A percentile compares a stretch with the other conserved stretches of the same genome.
phyloP scores from a whole-genome alignment of 495 filamentous ascomycete species.

The Aspergillus affinis region DNA sequence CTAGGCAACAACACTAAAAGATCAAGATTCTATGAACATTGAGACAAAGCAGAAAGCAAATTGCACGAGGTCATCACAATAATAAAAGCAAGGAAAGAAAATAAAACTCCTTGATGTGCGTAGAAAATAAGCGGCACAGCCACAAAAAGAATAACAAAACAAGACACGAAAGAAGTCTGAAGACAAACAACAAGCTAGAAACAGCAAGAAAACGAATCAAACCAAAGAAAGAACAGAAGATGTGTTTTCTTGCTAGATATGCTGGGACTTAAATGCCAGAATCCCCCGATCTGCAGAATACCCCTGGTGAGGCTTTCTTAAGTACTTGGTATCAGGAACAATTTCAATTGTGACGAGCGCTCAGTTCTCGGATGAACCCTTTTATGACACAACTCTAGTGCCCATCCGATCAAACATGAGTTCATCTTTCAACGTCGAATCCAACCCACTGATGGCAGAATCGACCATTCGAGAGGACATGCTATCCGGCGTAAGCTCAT shows the following conservation, averaged over 20 bases:
- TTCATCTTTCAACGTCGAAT: constrained; percentile 40
- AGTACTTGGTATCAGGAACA: background rate
- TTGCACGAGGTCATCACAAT: background rate
- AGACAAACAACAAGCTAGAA: background rate
- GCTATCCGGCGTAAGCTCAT: constrained; percentile 63
- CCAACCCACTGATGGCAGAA: constrained; percentile 47
- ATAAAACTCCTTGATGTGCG: background rate
- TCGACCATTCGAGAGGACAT: constrained; percentile 67
- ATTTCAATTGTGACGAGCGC: background rate
- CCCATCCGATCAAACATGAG: constrained; percentile 46
- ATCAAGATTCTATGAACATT: background rate
- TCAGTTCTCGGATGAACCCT: constrained; percentile 2
- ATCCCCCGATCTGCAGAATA: background rate
- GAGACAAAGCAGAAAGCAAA: background rate
- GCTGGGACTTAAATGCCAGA: background rate
- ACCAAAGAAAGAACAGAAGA: background rate
- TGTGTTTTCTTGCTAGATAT: background rate
- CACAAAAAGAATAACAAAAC: background rate
- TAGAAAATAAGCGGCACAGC: background rate
- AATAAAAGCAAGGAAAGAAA: background rate
- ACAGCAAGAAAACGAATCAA: background rate
- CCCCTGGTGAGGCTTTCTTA: background rate
- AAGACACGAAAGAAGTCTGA: background rate
- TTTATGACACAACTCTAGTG: constrained; percentile 36
- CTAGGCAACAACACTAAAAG: background rate